Base-by-base conservation (phyloP, 495 filamentous ascomycete species). In the Podospora pseudocomata region DNA sequence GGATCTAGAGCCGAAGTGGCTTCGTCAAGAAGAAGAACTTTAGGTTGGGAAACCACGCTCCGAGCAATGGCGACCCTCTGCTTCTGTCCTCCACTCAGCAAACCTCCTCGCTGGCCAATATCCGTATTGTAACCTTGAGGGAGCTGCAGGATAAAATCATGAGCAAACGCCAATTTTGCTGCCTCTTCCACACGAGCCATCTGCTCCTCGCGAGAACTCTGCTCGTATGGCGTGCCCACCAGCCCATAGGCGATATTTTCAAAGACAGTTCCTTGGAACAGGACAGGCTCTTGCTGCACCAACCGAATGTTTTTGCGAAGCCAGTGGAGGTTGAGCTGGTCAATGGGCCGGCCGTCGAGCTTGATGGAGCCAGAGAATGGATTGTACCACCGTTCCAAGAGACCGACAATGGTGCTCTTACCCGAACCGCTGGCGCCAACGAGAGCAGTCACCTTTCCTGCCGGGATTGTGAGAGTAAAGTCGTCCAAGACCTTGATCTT, bases 371-470 rank as follows among this genome's bases (percentile, higher is more conserved):
- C 85, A 16, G 75, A 78, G 34, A 77, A 65, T 53, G 94, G 90
- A 56, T 89, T 85, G 73, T 97, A 98, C 84, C 96, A 98, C 7
- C 95, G 86, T 78, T 97, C 93, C 18, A 97, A 87, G 7, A 98
- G 80, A 5, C 92, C 93, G 26, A 98, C 89, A 19, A 97, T 90
- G 2, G 93, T 97, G 75, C 88, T 92, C 79, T 98, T 98, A 65
- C 94, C 90, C 58, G 91, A 74, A 15, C 74, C 74, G 39, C 69
- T 72, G 64, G 66, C 68, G 3, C 73, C 88, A 28, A 95, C 92
- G 57, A 98, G 79, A 6, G 93, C 92, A 27, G 91, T 92, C 55
- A 89, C 91, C 77, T 96, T 92, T 26, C 92, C 93, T 6, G 94
- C 90, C 13, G 90, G 88, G 61, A 97, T 87, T 0, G 80, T 67